Conservation (phyloP, 305 asterid genomes). For the Plantago lanceolata region DNA sequence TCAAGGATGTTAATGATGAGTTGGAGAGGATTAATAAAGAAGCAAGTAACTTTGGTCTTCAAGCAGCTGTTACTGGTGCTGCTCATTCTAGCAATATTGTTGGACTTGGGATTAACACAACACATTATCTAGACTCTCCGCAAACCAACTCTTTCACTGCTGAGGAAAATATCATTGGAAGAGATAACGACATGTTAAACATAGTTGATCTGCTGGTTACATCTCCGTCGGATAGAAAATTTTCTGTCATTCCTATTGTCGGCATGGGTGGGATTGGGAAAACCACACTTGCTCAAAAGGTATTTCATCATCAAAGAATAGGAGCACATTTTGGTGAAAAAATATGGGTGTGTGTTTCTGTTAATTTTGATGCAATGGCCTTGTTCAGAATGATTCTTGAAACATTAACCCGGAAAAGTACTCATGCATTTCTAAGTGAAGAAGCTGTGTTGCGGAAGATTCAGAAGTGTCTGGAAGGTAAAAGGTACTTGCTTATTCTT, state of each 20-base stretch:
- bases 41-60: conserved; percentile 19
- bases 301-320: neutral
- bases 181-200: neutral
- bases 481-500: neutral
- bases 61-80: neutral
- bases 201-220: neutral
- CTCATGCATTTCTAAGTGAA: neutral
- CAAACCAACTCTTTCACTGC: neutral
- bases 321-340: neutral
- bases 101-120: too few species aligned
- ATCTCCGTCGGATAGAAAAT: neutral
- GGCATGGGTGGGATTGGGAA: neutral
- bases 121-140: too few species aligned
- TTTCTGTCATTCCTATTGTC: neutral
- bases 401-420: neutral
- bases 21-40: conserved; percentile 8
- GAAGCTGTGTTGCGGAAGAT: neutral
- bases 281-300: neutral
- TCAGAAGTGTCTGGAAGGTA: neutral
- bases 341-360: neutral
- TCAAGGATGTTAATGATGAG: conserved; percentile 19
- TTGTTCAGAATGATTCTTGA: neutral
- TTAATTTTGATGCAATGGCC: neutral
- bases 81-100: neutral
- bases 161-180: neutral